Conservation (phyloP, 352 stramenopile species). For the Globisporangium mamillatum region DNA sequence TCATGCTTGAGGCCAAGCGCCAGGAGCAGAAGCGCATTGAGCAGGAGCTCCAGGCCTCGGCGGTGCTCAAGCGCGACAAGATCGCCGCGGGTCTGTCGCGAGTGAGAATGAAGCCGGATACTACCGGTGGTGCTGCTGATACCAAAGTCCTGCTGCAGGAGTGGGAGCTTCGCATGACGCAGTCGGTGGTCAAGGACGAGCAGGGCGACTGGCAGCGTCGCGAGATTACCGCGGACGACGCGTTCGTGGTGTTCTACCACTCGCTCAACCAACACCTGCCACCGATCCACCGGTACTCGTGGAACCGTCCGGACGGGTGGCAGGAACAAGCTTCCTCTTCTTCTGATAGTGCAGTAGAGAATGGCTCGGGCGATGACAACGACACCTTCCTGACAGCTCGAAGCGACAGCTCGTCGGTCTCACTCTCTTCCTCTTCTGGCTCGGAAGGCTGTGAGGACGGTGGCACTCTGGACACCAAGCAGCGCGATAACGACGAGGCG, state of each 20-base stretch:
- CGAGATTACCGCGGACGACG: conserved; percentile 45
- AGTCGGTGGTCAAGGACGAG: conserved; percentile 44
- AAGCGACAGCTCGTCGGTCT: conserved; percentile 12
- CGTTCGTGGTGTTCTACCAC: conserved; percentile 66
- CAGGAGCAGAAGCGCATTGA: conserved; percentile 64
- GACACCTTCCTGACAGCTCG: conserved; percentile 3
- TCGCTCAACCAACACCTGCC: conserved; percentile 51
- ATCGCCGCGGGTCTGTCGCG: conserved; percentile 15
- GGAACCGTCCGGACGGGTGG: conserved; percentile 45
- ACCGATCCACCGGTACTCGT: conserved; percentile 37
- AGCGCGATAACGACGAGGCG: conserved; percentile 25
- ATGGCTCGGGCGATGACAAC: conserved; percentile 7
- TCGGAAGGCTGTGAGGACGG: background rate
- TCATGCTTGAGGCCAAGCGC: conserved; percentile 55
- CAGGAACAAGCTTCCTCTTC: conserved; percentile 6
- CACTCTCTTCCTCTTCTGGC: background rate
- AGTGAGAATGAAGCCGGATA: conserved; percentile 18
- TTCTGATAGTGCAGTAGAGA: conserved; percentile 14
- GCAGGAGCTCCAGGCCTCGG: conserved; percentile 40
- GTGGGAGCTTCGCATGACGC: conserved; percentile 45
- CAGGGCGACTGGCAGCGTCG: conserved; percentile 60
- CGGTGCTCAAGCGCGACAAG: conserved; percentile 19
- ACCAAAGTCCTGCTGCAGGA: conserved; percentile 23
- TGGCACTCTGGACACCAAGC: conserved; percentile 20
- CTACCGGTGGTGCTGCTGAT: background rate